Base-by-base conservation (phyloP, 805 yeast species). In the Metschnikowia gruessii region DNA sequence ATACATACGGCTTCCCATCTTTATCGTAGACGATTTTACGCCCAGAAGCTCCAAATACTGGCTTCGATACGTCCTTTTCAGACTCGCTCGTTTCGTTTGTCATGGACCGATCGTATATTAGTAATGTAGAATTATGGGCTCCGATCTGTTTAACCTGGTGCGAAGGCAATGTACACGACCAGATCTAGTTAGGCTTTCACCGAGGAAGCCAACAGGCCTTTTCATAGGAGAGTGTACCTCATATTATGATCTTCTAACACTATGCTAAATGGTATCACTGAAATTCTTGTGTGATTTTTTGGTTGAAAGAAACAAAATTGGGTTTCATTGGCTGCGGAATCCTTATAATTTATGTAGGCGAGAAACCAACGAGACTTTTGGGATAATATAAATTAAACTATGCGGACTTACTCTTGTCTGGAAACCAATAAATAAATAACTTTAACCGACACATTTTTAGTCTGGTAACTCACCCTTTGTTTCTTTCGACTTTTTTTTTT, bases 1-100 rank as follows among this genome's bases (percentile, higher is more conserved):
- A 9, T 50, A 80, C 94, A 62, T 73, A 87, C 90, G 97, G 97
- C 65, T 88, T 91, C 1, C 98, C 98, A 65, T 92, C 85, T 61
- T 87, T 83, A 60, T 87, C 97, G 47, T 87, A 81, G 18, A 88
- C 66, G 48, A 89, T 83, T 55, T 79, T 80, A 39, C 84, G 72
- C 0, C 95, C 95, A 18, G 77, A 61, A 2, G 77, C 70, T 0
- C 88, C 88, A 40, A 72, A 55, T 11, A 56, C 72, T 0, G 85
- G 82, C 11, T 40, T 38, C 19, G 36, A 9, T n/a, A 21, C 16
- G 24, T 36, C 40, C 19, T 36, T 37, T n/a, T 39, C 37, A 7
- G 39, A 6, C 15, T 37, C 34, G 7, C 22, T 11, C 2, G 10
- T 11, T 26, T 43, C 42, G 17, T 31, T 37, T 16, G 42, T 37